These are phyloP conservation scores for Malus sylvestris DNA, from an alignment of 306 rosid species.

Conservation along the genomic window DNA sequence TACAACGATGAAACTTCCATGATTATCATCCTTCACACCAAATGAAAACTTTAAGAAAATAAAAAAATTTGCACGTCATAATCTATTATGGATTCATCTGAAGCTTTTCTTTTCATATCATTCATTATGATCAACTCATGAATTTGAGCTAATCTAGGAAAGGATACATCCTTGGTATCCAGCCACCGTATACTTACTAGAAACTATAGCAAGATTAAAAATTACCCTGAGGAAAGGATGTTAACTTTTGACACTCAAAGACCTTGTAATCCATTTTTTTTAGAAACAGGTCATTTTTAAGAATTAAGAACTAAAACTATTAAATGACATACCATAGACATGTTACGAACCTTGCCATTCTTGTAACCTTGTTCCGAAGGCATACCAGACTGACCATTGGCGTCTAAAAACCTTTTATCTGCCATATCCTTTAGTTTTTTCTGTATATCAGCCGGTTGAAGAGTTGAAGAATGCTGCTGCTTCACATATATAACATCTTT, in stretches of 20 bases:
- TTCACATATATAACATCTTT: constrained; percentile 92
- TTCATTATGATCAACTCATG: not conserved
- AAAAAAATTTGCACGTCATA: not conserved
- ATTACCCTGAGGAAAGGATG: not conserved
- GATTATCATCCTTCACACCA: not conserved
- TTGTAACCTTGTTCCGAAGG: constrained; percentile 62
- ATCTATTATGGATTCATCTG: not conserved
- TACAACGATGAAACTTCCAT: not conserved
- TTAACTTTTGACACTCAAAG: not conserved
- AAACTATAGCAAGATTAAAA: not conserved
- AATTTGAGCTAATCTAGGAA: not conserved
- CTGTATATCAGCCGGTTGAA: constrained; percentile 89
- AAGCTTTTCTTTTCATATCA: not conserved
- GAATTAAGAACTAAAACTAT: not conserved
- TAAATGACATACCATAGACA: not conserved
- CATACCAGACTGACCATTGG: constrained; percentile 43
- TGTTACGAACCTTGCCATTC: constrained; percentile 52
- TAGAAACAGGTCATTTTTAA: not conserved
- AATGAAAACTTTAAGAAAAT: not conserved
- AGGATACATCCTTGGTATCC: not conserved
- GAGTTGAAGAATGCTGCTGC: constrained; percentile 87
- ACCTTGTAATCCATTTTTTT: not conserved
- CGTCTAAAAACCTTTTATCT: constrained; percentile 71
- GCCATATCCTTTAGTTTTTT: constrained; percentile 85
- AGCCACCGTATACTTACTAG: not conserved